phyloP scores from a whole-genome alignment of 2,329 filamentous ascomycete species.

The Penicillium olsonii region DNA sequence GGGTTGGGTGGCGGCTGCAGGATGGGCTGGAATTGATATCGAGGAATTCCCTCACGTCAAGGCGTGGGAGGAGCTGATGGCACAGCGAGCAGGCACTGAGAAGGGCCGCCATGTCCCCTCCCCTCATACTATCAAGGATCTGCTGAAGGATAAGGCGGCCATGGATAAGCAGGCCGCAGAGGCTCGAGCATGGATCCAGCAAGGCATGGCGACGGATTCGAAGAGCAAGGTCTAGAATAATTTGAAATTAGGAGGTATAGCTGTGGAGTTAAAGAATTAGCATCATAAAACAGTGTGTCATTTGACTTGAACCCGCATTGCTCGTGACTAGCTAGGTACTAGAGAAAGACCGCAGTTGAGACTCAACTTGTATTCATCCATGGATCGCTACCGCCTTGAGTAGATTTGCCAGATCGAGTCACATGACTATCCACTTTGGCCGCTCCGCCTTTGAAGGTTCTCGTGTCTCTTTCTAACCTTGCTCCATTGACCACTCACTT shows the following conservation, averaged over 20 bases:
- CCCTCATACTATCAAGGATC: slow-evolving; percentile 61
- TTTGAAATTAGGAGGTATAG: no score
- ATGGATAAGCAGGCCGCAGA: slow-evolving; percentile 59
- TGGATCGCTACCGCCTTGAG: neutral
- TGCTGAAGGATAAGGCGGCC: slow-evolving; percentile 58
- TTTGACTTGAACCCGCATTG: no score
- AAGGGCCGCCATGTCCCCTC: slow-evolving; percentile 74
- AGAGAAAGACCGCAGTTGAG: no score
- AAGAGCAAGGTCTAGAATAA: slow-evolving; percentile 42
- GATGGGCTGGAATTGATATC: slow-evolving; percentile 67
- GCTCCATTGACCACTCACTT: slow-evolving; percentile 13
- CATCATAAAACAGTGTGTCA: neutral
- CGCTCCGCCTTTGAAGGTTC: neutral
- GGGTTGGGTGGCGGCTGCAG: slow-evolving; percentile 70
- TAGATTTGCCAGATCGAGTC: neutral
- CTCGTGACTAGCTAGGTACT: no score
- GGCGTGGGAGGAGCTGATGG: slow-evolving; percentile 73
- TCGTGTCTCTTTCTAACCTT: slow-evolving; percentile 9
- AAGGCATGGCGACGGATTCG: slow-evolving; percentile 68
- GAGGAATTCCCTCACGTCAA: slow-evolving; percentile 74
- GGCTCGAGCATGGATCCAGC: slow-evolving; percentile 65
- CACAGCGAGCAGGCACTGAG: slow-evolving; percentile 69
- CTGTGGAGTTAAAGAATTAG: no score
- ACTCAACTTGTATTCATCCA: neutral
- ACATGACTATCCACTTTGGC: neutral